A percentile compares a stretch with the other conserved stretches of the same genome.
phyloP scores from a whole-genome alignment of 1,284 basidiomycete species.

The Ganoderma meredithae region DNA sequence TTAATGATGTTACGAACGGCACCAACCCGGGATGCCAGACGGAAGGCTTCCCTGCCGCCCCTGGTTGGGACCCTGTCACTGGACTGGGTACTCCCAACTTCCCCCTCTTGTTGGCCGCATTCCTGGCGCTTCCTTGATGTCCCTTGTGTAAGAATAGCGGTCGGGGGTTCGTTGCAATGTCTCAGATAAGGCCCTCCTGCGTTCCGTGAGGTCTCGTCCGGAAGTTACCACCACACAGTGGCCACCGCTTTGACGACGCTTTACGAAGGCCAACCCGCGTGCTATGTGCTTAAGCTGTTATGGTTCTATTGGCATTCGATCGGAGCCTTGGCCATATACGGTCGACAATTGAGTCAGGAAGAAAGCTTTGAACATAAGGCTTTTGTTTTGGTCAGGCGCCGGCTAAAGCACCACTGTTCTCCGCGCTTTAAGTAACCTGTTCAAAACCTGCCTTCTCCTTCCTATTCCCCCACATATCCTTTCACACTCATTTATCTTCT shows the following conservation, averaged over 20 bases:
- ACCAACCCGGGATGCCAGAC: constrained; percentile 38
- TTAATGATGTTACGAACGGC: constrained; percentile 51
- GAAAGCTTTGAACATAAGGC: constrained; percentile 1
- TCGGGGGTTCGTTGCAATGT: background rate
- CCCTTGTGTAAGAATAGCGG: constrained; percentile 20
- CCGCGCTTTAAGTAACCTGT: background rate
- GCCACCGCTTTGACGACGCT: background rate
- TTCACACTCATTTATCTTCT: background rate
- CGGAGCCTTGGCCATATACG: background rate
- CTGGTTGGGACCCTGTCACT: constrained; percentile 49
- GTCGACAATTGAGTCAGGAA: background rate
- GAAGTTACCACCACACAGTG: background rate
- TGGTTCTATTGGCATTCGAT: background rate
- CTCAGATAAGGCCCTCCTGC: background rate
- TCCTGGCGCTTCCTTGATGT: constrained; percentile 21
- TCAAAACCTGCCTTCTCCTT: background rate
- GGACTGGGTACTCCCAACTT: constrained; percentile 42
- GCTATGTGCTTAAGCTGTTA: background rate
- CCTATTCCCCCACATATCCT: background rate
- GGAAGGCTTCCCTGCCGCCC: constrained; percentile 32
- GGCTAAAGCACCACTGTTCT: background rate
- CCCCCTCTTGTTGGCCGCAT: constrained; percentile 16
- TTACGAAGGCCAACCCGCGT: background rate
- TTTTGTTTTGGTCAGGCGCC: background rate
- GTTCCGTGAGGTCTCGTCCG: background rate